Conservation (phyloP, 768 basidiomycete species). For the Suillus paluster region DNA sequence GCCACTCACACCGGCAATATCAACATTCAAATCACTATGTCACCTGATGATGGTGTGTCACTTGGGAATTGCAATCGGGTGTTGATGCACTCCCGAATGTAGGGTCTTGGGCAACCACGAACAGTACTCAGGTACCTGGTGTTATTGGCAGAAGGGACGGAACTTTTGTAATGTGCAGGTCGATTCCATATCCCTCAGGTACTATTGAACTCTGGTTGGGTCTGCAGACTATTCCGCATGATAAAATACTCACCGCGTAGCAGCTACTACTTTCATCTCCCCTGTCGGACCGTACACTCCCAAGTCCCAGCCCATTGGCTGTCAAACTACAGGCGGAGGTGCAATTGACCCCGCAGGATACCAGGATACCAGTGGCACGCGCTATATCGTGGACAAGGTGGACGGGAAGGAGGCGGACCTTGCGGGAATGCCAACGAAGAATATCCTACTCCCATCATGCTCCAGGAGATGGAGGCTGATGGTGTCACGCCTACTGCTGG, state of each 20-base stretch:
- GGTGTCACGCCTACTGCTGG: constrained; percentile 29
- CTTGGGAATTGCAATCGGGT: constrained; percentile 19
- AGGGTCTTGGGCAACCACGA: constrained; percentile 26
- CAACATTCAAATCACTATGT: constrained; percentile 27
- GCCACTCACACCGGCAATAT: constrained; percentile 23
- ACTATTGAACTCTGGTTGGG: neutral
- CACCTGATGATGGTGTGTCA: constrained; percentile 20
- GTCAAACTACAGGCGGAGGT: constrained; percentile 28
- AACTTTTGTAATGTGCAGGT: constrained; percentile 24
- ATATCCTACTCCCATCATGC: constrained; percentile 29
- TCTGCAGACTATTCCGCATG: constrained; percentile 19
- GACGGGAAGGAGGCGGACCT: constrained; percentile 37
- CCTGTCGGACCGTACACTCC: constrained; percentile 33
- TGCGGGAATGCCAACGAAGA: constrained; percentile 28
- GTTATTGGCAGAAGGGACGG: constrained; percentile 19
- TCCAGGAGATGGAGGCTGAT: constrained; percentile 32
- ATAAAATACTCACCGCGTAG: constrained; percentile 28
- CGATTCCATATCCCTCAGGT: neutral
- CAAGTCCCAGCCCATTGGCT: constrained; percentile 23
- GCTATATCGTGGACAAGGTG: constrained; percentile 33
- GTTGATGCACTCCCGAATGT: constrained; percentile 27
- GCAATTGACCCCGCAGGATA: constrained; percentile 33
- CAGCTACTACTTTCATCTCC: constrained; percentile 30
- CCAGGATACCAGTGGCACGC: constrained; percentile 27
- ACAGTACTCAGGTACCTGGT: constrained; percentile 26